Evolutionary conservation across 2,329 filamentous ascomycete species (phyloP), one percentile per base, ranked within the genome.

Genomic region (Penicillium sp.): DNA sequence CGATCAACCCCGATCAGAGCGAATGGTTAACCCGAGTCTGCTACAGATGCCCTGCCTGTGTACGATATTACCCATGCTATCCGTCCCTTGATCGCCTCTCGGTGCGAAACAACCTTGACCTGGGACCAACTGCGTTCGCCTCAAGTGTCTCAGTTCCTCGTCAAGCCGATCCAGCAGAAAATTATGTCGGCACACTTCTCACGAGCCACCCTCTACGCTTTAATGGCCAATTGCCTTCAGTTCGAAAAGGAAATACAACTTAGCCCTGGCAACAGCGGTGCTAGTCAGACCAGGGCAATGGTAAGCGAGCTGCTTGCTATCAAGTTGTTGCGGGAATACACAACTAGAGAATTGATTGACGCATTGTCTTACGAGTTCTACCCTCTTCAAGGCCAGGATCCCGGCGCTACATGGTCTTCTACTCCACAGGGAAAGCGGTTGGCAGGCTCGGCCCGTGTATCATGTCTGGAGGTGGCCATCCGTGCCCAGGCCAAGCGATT

Each of bases 51-150:
- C 9, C 81, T 96, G 6, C 92, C 93, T 18, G 85, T 96, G 52
- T 96, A 96, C 77, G 88, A 86, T 71, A 85, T 95, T 61, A 95
- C 92, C 26, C 93, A 96, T 73, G 85, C 89, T 29, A 92, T 96
- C 58, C 88, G 93, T 60, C 85, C 91, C 48, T 81, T 96, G 51
- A 86, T 97, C 54, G 83, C 89, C 60, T 81, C 89, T 53, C 85
- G 89, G 67, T 95, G 90, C 72, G 93, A 97, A 76, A 96, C 92
- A 1, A 93, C 90, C 0, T 76, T 97, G 46, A 87, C 90, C 15
- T 97, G 92, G 92, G 93, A 97, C 59, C 93, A 97, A 71, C 79
- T 97, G 57, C 85, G 92, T 58, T 95, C 91, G n/a, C 93, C 93
- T 3, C 93, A 97, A 70, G 87, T 97, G 51, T 96, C 91, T 15